phyloP scores from a whole-genome alignment of 495 filamentous ascomycete genomes.

The Diplogelasinospora grovesii region DNA sequence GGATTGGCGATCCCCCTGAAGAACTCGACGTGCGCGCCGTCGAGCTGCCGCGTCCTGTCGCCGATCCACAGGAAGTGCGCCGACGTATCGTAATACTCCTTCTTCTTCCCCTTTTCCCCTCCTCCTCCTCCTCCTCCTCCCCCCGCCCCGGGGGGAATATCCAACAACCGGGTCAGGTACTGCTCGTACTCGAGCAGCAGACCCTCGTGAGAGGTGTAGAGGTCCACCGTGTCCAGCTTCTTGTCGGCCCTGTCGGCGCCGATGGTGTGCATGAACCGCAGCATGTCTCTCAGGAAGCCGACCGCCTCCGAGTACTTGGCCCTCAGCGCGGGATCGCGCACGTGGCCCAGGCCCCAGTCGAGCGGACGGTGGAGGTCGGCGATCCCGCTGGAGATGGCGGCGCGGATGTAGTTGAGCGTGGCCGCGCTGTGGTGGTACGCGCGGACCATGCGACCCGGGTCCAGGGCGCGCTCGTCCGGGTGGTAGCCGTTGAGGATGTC shows the following conservation, averaged over 20 bases:
- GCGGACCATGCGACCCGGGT: constrained; percentile 75
- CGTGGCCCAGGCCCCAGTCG: constrained; percentile 94
- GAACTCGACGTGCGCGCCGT: constrained; percentile 92
- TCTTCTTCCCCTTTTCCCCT: too few species aligned
- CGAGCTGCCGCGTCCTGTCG: constrained; percentile 86
- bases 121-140: too few species aligned
- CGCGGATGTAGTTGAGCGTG: constrained; percentile 87
- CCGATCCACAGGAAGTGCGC: constrained; percentile 98
- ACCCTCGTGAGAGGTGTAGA: constrained; percentile 93
- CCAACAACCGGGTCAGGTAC: constrained; percentile 67
- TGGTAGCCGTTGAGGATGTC: constrained; percentile 93
- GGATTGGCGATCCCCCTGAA: constrained; percentile 95
- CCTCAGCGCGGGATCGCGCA: constrained; percentile 74
- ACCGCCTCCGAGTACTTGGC: constrained; percentile 79
- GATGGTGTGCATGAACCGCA: constrained; percentile 92
- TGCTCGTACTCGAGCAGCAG: constrained; percentile 94
- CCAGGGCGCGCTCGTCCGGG: constrained; percentile 61
- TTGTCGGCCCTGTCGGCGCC: constrained; percentile 80
- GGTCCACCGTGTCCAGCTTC: constrained; percentile 85
- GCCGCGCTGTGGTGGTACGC: constrained; percentile 94
- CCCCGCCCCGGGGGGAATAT: constrained; percentile 50
- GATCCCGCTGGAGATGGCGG: constrained; percentile 76
- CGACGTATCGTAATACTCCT: constrained; percentile 79
- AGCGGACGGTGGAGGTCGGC: constrained; percentile 90
- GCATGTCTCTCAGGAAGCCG: constrained; percentile 76